These are phyloP conservation scores for Alternaria triticimaculans DNA, from an alignment of 2,329 filamentous ascomycete species.

Conservation along the genomic window DNA sequence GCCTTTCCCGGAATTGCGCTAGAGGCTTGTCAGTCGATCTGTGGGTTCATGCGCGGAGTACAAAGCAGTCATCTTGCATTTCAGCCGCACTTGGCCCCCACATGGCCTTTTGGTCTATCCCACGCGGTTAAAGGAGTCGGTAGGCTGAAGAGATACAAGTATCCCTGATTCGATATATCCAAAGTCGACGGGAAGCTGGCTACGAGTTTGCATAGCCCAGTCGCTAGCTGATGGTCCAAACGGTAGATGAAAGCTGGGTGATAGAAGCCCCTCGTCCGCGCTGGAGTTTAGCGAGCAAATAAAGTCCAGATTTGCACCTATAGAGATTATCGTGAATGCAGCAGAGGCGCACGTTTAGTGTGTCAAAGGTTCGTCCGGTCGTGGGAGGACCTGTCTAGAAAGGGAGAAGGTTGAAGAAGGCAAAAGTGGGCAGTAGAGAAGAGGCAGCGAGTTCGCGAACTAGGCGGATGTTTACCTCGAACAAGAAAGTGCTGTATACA, in stretches of 20 bases:
- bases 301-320: neutral
- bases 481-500: neutral
- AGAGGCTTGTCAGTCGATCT: neutral
- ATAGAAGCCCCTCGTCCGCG: neutral
- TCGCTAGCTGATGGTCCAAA: neutral
- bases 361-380: neutral
- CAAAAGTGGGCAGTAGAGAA: neutral
- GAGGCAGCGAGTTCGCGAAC: neutral
- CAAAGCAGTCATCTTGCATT: neutral
- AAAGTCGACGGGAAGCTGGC: neutral
- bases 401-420: neutral
- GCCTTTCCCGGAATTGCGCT: neutral
- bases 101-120: neutral
- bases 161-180: neutral
- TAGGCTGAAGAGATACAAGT: neutral
- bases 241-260: neutral
- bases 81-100: neutral
- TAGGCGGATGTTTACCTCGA: neutral
- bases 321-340: neutral
- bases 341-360: neutral
- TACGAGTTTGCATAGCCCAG: neutral
- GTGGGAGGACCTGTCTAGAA: neutral
- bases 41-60: neutral
- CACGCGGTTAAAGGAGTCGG: neutral
- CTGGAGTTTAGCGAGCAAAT: neutral